Evolutionary conservation across 176 grass and related monocot species (phyloP).

Genomic region (Raddia guianensis): DNA sequence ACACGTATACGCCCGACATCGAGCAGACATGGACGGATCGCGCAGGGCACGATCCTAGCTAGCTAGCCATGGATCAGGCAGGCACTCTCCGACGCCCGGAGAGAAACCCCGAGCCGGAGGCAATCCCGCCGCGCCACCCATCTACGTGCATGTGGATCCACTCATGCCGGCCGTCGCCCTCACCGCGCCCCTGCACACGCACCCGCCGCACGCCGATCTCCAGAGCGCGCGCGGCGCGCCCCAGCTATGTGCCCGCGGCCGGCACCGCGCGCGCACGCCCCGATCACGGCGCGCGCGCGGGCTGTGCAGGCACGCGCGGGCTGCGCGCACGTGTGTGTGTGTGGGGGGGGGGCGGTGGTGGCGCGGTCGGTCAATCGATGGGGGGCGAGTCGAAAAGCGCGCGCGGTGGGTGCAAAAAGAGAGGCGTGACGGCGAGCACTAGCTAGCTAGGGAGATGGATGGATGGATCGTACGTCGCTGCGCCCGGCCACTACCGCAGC

Average conservation of each 20-base stretch:
- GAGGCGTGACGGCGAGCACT: background rate
- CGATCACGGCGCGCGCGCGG: no score
- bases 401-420: background rate
- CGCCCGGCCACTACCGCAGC: constrained; percentile 23
- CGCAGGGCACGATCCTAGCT: background rate
- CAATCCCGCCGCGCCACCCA: constrained; percentile 41
- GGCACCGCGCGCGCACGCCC: no score
- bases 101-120: constrained; percentile 19
- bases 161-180: no score
- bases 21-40: background rate
- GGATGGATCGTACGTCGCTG: constrained; percentile 18
- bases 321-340: no score
- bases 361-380: constrained; percentile 14
- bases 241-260: no score
- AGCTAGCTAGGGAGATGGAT: background rate
- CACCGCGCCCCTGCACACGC: no score
- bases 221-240: no score
- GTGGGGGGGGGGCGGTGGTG: background rate
- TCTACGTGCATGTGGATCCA: background rate
- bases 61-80: background rate
- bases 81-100: background rate
- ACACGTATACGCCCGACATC: background rate
- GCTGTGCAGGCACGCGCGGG: background rate
- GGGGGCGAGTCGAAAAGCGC: background rate
- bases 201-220: no score